phyloP scores from a whole-genome alignment of 2,329 filamentous ascomycete species.

The Epichloe festucae region DNA sequence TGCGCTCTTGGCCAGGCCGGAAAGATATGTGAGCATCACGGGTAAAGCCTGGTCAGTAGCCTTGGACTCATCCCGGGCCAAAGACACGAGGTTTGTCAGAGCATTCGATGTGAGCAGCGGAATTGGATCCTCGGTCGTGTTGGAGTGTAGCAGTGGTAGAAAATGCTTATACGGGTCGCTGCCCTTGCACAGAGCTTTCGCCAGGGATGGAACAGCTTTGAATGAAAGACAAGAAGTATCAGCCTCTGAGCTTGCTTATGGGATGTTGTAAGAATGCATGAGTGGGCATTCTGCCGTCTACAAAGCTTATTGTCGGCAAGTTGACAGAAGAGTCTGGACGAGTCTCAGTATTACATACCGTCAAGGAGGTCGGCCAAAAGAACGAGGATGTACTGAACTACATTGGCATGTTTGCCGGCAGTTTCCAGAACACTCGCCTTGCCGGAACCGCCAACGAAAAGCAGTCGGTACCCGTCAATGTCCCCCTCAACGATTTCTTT shows the following conservation, averaged over 20 bases:
- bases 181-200: constrained; percentile 62
- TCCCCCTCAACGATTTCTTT: constrained; percentile 71
- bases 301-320: neutral
- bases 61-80: constrained; percentile 46
- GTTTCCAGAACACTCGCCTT: constrained; percentile 64
- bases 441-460: constrained; percentile 69
- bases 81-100: constrained; percentile 63
- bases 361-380: constrained; percentile 78
- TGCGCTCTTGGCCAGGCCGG: constrained; percentile 67
- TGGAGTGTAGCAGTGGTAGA: constrained; percentile 73
- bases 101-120: constrained; percentile 83
- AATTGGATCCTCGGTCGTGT: constrained; percentile 63
- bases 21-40: constrained; percentile 74
- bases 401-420: constrained; percentile 73
- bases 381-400: constrained; percentile 90
- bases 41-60: constrained; percentile 69
- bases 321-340: neutral
- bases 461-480: constrained; percentile 61
- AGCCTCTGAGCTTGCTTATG: neutral
- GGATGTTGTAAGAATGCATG: neutral
- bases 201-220: constrained; percentile 65
- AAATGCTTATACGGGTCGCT: constrained; percentile 72
- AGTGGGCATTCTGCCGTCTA: neutral
- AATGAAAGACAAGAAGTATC: neutral
- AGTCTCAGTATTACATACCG: constrained; percentile 38